Evolutionary conservation across 192 early-diverging fungal species (phyloP), one percentile per base, ranked within the genome.

Genomic region (Pecoramyces ruminantium): DNA sequence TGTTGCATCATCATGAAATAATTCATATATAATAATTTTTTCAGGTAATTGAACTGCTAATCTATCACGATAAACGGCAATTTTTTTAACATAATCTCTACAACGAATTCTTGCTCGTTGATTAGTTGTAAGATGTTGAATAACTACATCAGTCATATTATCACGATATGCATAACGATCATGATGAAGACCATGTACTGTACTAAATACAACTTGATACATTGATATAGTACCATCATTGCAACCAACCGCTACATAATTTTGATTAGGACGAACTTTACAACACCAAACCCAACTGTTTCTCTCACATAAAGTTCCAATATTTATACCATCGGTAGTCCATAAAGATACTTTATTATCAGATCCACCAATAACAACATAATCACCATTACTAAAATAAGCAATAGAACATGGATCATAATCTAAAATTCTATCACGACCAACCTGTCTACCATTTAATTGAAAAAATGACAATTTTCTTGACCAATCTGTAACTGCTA

Each of bases 101-200:
- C 88, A 91, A 77, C 88, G 88, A 80, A 91, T 91, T 40, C 88
- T 80, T 12, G 89, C 87, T 4, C 86, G 81, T 77, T 88, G 87
- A 27, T 88, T 83, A 17, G 86, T 85, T 3, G 83, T 77, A 28
- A 91, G 83, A 80, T 90, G 85, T 79, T 91, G 88, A 39, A 91
- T 88, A n/a, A 91, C 87, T 17, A 91, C 87, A 83, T 91, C 90
- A 29, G 90, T 91, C 86, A 91, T 84, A 79, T 87, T 90, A 42
- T 88, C 86, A 16, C 90, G 82, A 80, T 81, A 91, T 1, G 88
- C 90, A 78, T 90, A 91, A 21, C 87, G 84, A 79, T 90, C 88
- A 78, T 87, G 81, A 83, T 88, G 88, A 25, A 89, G 84, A 13
- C 86, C 90, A 78, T 88, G 87, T 27, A 91, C 90, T 6, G 88